Conservation (phyloP, 805 yeast species). For the Saccharomycodes ludwigii region DNA sequence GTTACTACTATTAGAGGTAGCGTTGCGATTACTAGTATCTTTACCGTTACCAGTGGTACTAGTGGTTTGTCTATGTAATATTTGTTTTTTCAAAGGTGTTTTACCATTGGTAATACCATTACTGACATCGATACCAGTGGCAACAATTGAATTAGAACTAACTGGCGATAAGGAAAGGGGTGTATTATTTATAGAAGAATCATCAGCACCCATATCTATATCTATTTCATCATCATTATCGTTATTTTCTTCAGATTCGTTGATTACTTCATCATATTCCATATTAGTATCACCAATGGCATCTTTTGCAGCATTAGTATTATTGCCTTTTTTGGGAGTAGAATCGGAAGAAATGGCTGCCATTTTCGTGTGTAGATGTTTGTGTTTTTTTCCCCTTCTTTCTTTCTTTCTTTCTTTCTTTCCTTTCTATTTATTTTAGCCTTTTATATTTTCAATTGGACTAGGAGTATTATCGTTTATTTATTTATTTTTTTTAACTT, state of each 20-base stretch:
- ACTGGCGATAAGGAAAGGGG: not conserved
- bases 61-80: conserved; percentile 32
- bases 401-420: too few relatives aligned
- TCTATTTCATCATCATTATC: not conserved
- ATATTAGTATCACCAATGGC: not conserved
- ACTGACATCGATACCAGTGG: not conserved
- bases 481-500: too few relatives aligned
- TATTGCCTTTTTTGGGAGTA: too few relatives aligned
- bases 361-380: too few relatives aligned
- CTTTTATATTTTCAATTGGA: too few relatives aligned
- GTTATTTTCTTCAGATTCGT: not conserved
- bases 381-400: too few relatives aligned
- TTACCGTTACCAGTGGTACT: too few relatives aligned
- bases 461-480: too few relatives aligned
- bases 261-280: not conserved
- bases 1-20: too few relatives aligned
- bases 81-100: conserved; percentile 19
- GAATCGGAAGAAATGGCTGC: too few relatives aligned
- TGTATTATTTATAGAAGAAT: not conserved
- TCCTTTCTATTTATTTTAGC: too few relatives aligned
- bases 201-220: not conserved
- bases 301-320: conserved; percentile 6
- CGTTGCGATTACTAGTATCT: too few relatives aligned
- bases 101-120: not conserved
- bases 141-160: not conserved